A percentile compares a stretch with the other conserved stretches of the same genome.
Evolutionary conservation across 2,329 filamentous ascomycete genomes (phyloP).

Genomic region (Rachicladosporium sp.): DNA sequence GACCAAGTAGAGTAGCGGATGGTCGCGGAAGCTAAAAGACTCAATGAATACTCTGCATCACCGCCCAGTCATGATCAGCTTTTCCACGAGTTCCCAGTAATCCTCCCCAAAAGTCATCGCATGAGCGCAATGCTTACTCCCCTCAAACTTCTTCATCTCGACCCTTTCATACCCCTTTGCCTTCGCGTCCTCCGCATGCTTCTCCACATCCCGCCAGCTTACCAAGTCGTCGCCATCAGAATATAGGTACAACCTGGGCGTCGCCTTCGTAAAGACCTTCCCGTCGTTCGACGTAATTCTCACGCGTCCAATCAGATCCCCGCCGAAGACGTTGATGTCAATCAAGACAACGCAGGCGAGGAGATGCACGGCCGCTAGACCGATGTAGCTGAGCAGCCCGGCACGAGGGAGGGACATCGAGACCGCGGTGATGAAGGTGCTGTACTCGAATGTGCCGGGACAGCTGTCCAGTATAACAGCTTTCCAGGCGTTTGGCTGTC

Average conservation of each 20-base stretch:
- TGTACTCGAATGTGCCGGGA: conserved; percentile 12
- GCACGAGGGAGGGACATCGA: conserved; percentile 9
- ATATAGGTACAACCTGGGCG: conserved; percentile 45
- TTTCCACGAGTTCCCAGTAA: conserved; percentile 2
- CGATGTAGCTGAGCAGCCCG: conserved; percentile 7
- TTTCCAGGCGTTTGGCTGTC: conserved; percentile 5
- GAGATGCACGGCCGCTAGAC: conserved; percentile 4
- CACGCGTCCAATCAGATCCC: conserved; percentile 1
- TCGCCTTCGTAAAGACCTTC: not conserved
- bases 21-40: no score
- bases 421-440: conserved; percentile 10
- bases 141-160: conserved; percentile 42
- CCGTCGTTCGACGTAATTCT: no score
- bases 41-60: not conserved
- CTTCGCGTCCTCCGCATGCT: conserved; percentile 38
- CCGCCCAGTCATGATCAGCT: not conserved
- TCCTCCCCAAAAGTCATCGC: conserved; percentile 2
- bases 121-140: conserved; percentile 46
- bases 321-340: conserved; percentile 1
- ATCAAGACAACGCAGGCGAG: conserved; percentile 5
- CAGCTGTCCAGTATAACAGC: conserved; percentile 18
- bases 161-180: conserved; percentile 37
- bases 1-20: no score
- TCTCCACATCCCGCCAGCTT: conserved; percentile 42
- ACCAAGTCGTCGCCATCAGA: conserved; percentile 48